Evolutionary conservation across 2,329 filamentous ascomycete genomes (phyloP), one percentile per base, ranked within the genome.

Genomic region (Cladophialophora immunda): DNA sequence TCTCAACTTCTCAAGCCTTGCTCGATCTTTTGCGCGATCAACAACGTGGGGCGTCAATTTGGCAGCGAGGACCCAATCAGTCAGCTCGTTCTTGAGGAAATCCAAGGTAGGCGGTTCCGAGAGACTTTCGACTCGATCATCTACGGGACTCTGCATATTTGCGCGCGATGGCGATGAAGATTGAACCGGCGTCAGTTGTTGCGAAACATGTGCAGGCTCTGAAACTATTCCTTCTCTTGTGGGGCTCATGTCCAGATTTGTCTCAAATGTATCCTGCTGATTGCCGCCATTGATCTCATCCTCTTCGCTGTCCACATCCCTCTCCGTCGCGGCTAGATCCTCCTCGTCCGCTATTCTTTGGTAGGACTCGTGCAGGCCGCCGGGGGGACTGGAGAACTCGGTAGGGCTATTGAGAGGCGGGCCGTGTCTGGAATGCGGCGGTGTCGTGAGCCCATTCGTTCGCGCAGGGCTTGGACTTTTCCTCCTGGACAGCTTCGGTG

Each of bases 351-450:
- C 75, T 61, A 81, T 80, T 66, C 75, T 74, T 57, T 74, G 73
- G 67, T 82, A 82, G 4, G 75, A 72, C 55, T 82, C 79, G 11
- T 72, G 72, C 8, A 80, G 66, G 58, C 79, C 81, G 30, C 73
- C 73, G 1, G 71, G 70, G 1, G 80, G 79, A 50, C 77, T 80
- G 4, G 78, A 77, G 19, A 71, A 67, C 45, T 75, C 71, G 15
- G 75, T 72, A 1, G 79, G 77, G 11, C 77, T 80, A 25, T 70
- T 71, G 30, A 72, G 19, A 3, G 58, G 30, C 6, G 67, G 62
- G 13, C 63, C 68, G 53, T 70, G 27, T 54, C 67, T 59, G 32
- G 70, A 68, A 45, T 67, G 70, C 19, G 69, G 72, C 41, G 72
- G 72, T 22, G 71, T 74, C 11, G 67, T 63, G 9, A 66, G 58